phyloP scores from a whole-genome alignment of 1,284 basidiomycete genomes.

The Rhodofomes roseus region DNA sequence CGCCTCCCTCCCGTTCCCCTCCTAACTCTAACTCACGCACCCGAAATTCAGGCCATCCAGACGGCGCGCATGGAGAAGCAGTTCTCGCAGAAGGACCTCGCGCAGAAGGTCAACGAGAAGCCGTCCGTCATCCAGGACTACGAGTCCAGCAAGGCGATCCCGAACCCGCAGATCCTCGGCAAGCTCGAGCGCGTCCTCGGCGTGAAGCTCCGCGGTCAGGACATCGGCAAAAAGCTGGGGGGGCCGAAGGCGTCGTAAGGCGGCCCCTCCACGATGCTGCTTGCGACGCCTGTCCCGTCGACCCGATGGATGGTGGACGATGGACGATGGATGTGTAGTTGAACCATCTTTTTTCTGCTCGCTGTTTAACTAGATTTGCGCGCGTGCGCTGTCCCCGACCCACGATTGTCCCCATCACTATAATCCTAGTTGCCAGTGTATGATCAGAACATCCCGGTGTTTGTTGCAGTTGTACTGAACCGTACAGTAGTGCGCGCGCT shows the following conservation, averaged over 20 bases:
- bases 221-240: conserved; percentile 83
- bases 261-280: conserved; percentile 19
- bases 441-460: neutral
- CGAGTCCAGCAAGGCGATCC: conserved; percentile 86
- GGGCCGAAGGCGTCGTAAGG: conserved; percentile 67
- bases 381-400: neutral
- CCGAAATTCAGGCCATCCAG: conserved; percentile 69
- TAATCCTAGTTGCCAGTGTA: neutral
- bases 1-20: neutral
- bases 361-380: neutral
- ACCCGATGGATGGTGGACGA: too few relatives aligned
- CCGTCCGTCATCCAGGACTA: conserved; percentile 87
- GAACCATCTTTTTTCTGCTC: neutral
- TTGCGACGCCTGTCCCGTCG: neutral
- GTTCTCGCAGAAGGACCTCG: conserved; percentile 91
- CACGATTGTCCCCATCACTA: neutral
- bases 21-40: neutral
- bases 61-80: conserved; percentile 75
- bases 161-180: conserved; percentile 84
- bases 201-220: conserved; percentile 87
- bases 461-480: too few relatives aligned
- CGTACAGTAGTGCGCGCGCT: too few relatives aligned
- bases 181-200: conserved; percentile 91
- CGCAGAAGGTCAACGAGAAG: conserved; percentile 91
- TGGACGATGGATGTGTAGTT: too few relatives aligned